Conservation (phyloP, 1,139 yeast species). For the Candida albicans region DNA sequence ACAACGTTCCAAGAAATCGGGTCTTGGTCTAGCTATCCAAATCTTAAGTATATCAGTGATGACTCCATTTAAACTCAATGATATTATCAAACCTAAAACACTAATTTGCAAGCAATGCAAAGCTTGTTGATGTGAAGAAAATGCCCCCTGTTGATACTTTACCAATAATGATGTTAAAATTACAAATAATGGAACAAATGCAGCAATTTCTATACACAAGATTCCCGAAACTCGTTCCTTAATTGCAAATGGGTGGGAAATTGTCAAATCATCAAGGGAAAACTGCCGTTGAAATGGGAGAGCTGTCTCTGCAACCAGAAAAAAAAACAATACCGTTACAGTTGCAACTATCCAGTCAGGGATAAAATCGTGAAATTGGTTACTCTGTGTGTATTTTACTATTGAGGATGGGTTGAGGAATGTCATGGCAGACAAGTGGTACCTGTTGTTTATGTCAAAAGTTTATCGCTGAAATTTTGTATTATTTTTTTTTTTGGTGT, state of each 20-base stretch:
- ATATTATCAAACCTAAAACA: constrained; percentile 25
- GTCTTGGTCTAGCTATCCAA: constrained; percentile 80
- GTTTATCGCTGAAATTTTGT: neutral
- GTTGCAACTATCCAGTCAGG: constrained; percentile 35
- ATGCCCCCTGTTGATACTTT: constrained; percentile 5
- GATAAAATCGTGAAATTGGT: constrained; percentile 17
- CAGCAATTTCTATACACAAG: constrained; percentile 20
- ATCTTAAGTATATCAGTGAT: constrained; percentile 67
- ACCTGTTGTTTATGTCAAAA: neutral
- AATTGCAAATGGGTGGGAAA: constrained; percentile 45
- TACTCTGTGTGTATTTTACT: constrained; percentile 5
- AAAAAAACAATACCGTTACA: constrained; percentile 27
- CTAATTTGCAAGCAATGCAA: constrained; percentile 25
- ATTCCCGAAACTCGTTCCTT: constrained; percentile 36
- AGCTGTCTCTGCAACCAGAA: constrained; percentile 35
- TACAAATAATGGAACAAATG: constrained; percentile 18
- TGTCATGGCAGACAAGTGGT: constrained; percentile 2
- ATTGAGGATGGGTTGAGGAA: constrained; percentile 11
- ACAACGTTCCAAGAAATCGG: constrained; percentile 76
- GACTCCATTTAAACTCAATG: constrained; percentile 29
- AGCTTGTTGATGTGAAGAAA: constrained; percentile 12
- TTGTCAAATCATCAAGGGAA: constrained; percentile 27
- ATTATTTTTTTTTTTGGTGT: constrained; percentile 2
- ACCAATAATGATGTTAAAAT: constrained; percentile 14
- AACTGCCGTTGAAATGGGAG: constrained; percentile 38